Evolutionary conservation across 106 monocot genomes (phyloP).

Genomic region (Acanthochlamys bracteata): DNA sequence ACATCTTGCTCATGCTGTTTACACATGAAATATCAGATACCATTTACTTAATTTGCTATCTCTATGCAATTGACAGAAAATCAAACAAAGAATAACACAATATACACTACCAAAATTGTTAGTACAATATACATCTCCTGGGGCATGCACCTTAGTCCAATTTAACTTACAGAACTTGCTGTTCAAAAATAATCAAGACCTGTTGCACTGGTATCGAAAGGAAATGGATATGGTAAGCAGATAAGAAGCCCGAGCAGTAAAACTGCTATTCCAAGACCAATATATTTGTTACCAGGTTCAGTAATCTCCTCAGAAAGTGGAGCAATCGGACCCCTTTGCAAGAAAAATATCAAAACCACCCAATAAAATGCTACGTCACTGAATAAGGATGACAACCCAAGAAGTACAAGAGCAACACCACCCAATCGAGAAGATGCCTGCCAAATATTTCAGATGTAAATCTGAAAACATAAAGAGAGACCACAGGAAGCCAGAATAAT

Average conservation of each 20-base stretch:
- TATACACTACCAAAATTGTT: too few species aligned
- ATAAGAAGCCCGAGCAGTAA: conserved; percentile 73
- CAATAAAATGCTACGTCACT: conserved; percentile 94
- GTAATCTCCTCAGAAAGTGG: conserved; percentile 92
- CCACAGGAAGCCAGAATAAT: too few species aligned
- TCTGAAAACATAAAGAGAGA: not conserved
- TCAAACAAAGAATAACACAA: too few species aligned
- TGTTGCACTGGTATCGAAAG: conserved; percentile 37
- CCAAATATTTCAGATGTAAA: not conserved
- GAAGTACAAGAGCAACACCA: conserved; percentile 47
- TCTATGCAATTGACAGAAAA: too few species aligned
- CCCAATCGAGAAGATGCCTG: conserved; percentile 59
- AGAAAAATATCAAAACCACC: conserved; percentile 79
- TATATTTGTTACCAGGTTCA: conserved; percentile 55
- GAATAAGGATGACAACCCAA: conserved; percentile 73
- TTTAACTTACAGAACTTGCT: too few species aligned
- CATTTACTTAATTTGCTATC: too few species aligned
- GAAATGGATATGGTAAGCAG: conserved; percentile 84
- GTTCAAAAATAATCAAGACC: conserved; percentile 22
- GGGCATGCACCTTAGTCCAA: too few species aligned
- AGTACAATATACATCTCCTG: too few species aligned
- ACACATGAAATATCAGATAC: too few species aligned
- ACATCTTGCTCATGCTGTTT: too few species aligned
- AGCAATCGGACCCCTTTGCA: conserved; percentile 85
- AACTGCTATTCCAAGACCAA: conserved; percentile 53